Evolutionary conservation across 208 protist species (phyloP), one percentile per base, ranked within the genome.

Genomic region (Trypanosoma scelopori): DNA sequence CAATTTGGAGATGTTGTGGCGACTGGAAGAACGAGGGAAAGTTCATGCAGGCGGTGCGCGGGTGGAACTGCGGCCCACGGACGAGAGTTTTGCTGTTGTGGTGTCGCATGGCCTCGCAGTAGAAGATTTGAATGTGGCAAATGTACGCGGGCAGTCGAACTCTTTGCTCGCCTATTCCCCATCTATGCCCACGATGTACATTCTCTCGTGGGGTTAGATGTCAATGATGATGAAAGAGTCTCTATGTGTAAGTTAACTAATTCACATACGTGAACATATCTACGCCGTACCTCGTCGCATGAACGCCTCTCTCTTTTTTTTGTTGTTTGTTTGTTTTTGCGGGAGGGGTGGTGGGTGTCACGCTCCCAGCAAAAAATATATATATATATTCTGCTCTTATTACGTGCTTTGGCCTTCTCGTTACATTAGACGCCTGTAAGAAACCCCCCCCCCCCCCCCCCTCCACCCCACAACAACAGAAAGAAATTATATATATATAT

Each of bases 1-100:
- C 78, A 93, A 84, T 61, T 62, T 87, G 12, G 78, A 84, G 39
- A 91, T 91, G 87, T 32, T 30, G 53, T 93, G 87, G 85, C 76
- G 76, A n/a, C 68, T 53, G 51, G 56, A 25, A 39, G 48, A 22
- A 30, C 32, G 1, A 45, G 32, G 1, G 18, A 39, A 43, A 27
- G 20, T 5, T 43, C 9, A 22, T 5, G 20, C 1, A 69, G 62
- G 58, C 41, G 59, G 55, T 78, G 79, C 69, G 27, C 25, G 79
- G 74, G 55, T 80, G 50, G 57, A 66, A 18, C 59, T 86, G 12
- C 64, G 35, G 28, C 65, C 78, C n/a, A 65, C 74, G 11, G 82
- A 87, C 39, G 71, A 85, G 55, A 88, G 71, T 53, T 64, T 78
- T 6, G 55, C 66, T n/a, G 69, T 93, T 6, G 74, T 84, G 28